phyloP scores from a whole-genome alignment of 2,329 filamentous ascomycete genomes.

The Magnaporthiopsis rhizophila region DNA sequence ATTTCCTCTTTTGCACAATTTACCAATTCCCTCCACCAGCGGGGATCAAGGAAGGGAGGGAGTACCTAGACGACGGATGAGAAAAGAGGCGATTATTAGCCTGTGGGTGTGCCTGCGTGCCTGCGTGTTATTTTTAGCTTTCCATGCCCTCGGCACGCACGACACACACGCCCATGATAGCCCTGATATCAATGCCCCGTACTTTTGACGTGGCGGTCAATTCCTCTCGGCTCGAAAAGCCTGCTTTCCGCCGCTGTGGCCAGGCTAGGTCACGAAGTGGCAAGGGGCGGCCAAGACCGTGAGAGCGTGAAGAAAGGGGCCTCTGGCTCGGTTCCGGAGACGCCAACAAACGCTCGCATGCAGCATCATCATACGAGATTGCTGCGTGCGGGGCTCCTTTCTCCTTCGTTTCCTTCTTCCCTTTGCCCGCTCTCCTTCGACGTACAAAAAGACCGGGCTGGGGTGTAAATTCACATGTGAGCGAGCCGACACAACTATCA shows the following conservation, averaged over 20 bases:
- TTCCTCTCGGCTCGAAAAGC: neutral
- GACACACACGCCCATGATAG: neutral
- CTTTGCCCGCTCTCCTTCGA: neutral
- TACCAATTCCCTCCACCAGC: neutral
- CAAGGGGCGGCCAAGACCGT: too few relatives aligned
- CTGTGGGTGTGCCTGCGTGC: too few relatives aligned
- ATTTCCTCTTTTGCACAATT: neutral
- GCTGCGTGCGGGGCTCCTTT: neutral
- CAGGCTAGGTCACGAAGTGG: too few relatives aligned
- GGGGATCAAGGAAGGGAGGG: too few relatives aligned
- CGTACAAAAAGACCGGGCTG: neutral
- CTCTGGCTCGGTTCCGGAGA: neutral
- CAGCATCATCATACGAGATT: neutral
- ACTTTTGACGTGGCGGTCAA: neutral
- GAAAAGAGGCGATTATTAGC: neutral
- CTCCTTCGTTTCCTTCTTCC: neutral
- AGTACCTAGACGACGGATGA: neutral
- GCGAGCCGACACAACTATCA: too few relatives aligned
- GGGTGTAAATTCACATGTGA: neutral
- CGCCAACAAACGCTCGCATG: neutral
- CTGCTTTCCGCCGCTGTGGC: neutral
- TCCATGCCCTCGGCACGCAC: neutral
- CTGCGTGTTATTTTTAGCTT: neutral
- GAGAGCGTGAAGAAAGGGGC: neutral
- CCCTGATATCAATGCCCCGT: neutral